Evolutionary conservation across 768 basidiomycete genomes (phyloP).

Genomic region (Lactarius evosmus): DNA sequence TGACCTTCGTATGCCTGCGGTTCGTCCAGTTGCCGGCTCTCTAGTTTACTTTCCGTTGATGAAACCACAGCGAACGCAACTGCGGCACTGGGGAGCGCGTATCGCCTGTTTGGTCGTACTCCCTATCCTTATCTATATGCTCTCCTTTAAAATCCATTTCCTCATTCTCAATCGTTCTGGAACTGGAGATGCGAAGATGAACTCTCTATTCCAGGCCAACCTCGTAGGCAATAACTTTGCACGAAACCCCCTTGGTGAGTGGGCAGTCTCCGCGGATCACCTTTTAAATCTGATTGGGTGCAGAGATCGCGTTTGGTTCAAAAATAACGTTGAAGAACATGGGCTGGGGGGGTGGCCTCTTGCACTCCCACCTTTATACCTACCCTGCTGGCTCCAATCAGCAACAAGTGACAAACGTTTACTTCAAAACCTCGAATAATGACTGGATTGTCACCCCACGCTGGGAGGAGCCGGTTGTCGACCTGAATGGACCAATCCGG

Average conservation of each 20-base stretch:
- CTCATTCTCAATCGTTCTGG: constrained; percentile 90
- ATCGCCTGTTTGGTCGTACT: constrained; percentile 81
- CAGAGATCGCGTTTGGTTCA: constrained; percentile 88
- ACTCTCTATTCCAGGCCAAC: constrained; percentile 96
- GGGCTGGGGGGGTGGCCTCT: constrained; percentile 94
- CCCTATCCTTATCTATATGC: constrained; percentile 90
- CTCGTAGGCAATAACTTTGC: constrained; percentile 91
- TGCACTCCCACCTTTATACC: constrained; percentile 96
- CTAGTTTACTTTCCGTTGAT: constrained; percentile 11
- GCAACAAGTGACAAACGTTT: constrained; percentile 98
- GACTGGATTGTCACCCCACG: constrained; percentile 77
- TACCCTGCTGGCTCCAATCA: constrained; percentile 89
- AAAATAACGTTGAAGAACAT: constrained; percentile 93
- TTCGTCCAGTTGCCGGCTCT: constrained; percentile 40
- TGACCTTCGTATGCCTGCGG: constrained; percentile 85
- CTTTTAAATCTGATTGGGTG: background rate
- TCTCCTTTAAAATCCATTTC: constrained; percentile 96
- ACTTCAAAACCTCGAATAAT: constrained; percentile 99
- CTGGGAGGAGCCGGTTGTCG: constrained; percentile 71
- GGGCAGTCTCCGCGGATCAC: background rate
- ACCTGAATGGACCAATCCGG: constrained; percentile 62
- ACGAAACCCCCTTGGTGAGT: constrained; percentile 79
- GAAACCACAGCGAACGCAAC: constrained; percentile 67
- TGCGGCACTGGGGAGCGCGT: constrained; percentile 88
- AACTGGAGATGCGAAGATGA: constrained; percentile 98